Base-by-base conservation (phyloP, 805 yeast genomes). In the Yamadazyma ubonensis region DNA sequence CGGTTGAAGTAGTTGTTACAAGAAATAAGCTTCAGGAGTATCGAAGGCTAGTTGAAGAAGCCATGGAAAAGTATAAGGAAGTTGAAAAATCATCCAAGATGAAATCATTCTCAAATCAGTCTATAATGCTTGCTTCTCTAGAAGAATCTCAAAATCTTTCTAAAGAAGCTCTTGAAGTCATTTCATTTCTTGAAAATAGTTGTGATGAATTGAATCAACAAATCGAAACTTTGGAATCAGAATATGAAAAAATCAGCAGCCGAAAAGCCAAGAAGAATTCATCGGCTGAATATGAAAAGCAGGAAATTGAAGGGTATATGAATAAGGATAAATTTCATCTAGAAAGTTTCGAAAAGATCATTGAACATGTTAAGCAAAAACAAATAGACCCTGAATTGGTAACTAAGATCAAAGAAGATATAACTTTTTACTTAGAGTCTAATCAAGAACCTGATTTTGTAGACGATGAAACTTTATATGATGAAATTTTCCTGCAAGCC, bases 41-140 rank as follows among this genome's bases (percentile, higher is more conserved):
- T 43, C 59, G 70, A 40, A 53, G 59, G 43, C 51, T 61, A 19
- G 70, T 70, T 18, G 74, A 68, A 39, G 73, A 66, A 45, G 71
- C 73, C 16, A 68, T 70, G 73, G 73, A 68, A 41, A 61, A 62
- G 28, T 70, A 66, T 43, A 70, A 69, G 43, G 72, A 65, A 18
- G 73, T 70, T 20, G 74, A 69, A 42, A 61, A 67, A 38, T 54
- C 58, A 33, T 61, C 70, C 6, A 70, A 69, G 45, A 62, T 69
- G 64, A 70, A 70, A 45, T 59, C 72, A 3, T 70, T 62, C 42
- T 66, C 72, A 4, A 70, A 70, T 48, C 74, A 69, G 42, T 64
- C 71, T 2, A 70, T 70, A 17, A 70, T 75, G 61, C 53, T 69
- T 53, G 71, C 73, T 1, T 56, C 70, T 5, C 45, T 61, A 40